Evolutionary conservation across 2,329 filamentous ascomycete genomes (phyloP).

Genomic region (Ceratocystis diversiconidia): DNA sequence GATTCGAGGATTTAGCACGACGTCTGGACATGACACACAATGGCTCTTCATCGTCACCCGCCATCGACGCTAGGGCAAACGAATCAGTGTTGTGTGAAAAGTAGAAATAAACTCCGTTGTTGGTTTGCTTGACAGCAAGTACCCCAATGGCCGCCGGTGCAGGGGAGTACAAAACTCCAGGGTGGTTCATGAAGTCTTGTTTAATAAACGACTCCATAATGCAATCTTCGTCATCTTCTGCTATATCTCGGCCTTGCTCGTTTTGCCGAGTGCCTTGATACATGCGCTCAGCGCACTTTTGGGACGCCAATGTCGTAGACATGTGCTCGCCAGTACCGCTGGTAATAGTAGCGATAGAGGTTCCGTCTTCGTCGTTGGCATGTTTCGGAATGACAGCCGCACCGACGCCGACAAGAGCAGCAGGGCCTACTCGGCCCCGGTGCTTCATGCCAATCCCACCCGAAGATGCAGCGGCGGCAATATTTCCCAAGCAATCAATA

Average conservation of each 20-base stretch:
- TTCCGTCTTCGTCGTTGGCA: conserved; percentile 50
- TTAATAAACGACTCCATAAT: conserved; percentile 62
- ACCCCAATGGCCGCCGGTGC: conserved; percentile 83
- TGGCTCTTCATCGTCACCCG: conserved; percentile 58
- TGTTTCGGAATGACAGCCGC: conserved; percentile 75
- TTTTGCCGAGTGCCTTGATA: conserved; percentile 54
- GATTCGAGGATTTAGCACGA: conserved; percentile 44
- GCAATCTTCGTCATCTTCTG: conserved; percentile 62
- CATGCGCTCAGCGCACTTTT: conserved; percentile 71
- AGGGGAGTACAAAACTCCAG: conserved; percentile 64
- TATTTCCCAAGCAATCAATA: conserved; percentile 70
- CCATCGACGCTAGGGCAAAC: conserved; percentile 78
- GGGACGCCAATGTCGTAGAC: conserved; percentile 84
- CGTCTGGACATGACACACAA: conserved; percentile 56
- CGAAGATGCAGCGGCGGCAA: conserved; percentile 89
- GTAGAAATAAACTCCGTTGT: conserved; percentile 64
- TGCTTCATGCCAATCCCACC: conserved; percentile 99
- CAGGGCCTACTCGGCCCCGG: conserved; percentile 76
- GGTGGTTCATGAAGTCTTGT: conserved; percentile 86
- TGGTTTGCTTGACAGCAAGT: conserved; percentile 74
- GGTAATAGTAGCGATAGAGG: conserved; percentile 69
- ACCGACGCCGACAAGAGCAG: conserved; percentile 81
- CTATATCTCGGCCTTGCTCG: conserved; percentile 45
- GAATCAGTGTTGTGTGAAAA: conserved; percentile 94
- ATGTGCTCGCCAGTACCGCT: conserved; percentile 97